phyloP scores from a whole-genome alignment of 306 rosid genomes.

The Erythrophleum fordii region DNA sequence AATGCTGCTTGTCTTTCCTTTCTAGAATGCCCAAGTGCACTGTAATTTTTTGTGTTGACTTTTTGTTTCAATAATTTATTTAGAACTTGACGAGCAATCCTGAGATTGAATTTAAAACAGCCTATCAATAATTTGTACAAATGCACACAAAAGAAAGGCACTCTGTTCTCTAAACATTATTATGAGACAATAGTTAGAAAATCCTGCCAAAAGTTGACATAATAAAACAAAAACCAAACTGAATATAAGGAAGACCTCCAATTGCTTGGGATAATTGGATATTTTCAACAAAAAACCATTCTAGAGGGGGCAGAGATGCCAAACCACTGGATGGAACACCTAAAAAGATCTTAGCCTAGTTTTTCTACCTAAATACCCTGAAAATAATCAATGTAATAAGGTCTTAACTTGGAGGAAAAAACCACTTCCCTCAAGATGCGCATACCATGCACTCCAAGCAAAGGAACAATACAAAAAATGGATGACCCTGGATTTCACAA shows the following conservation, averaged over 20 bases:
- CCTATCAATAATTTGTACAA: conserved; percentile 28
- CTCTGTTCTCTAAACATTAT: background rate
- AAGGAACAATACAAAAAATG: background rate
- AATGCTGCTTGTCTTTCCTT: conserved; percentile 58
- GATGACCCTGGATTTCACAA: background rate
- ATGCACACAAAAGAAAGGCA: conserved; percentile 24
- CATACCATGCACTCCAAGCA: background rate
- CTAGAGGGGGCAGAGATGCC: background rate
- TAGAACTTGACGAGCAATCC: conserved; percentile 62
- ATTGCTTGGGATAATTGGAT: background rate
- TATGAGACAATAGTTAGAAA: background rate
- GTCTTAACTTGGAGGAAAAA: background rate
- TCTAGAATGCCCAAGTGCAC: conserved; percentile 48
- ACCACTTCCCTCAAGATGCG: background rate
- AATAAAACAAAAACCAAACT: background rate
- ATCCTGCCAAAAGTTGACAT: background rate
- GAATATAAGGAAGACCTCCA: background rate
- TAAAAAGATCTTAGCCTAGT: background rate
- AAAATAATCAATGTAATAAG: background rate
- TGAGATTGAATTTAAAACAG: conserved; percentile 41
- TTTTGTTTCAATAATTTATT: conserved; percentile 54
- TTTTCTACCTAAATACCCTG: background rate
- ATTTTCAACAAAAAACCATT: background rate
- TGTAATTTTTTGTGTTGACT: conserved; percentile 43
- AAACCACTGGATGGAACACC: background rate